phyloP scores from a whole-genome alignment of 2,329 filamentous ascomycete genomes.

The Atkinsonella hypoxylon region DNA sequence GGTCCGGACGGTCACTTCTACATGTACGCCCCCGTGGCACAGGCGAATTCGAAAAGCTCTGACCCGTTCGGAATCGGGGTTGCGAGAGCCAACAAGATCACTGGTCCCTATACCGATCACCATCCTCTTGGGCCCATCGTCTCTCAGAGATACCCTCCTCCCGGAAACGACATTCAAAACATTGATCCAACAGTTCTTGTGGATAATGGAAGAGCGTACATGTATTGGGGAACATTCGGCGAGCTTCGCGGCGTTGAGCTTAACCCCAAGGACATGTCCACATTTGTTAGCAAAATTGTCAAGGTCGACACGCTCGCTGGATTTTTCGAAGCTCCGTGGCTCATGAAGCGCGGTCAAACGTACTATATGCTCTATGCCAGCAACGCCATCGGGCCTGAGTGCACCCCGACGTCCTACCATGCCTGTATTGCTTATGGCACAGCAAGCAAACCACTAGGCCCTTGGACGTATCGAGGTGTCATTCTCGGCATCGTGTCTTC shows the following conservation, averaged over 20 bases:
- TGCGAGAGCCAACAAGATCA: background rate
- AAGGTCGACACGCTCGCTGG: background rate
- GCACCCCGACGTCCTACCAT: background rate
- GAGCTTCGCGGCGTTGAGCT: background rate
- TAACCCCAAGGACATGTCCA: background rate
- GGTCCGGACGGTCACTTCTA: background rate
- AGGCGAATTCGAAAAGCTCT: background rate
- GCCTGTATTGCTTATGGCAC: conserved; percentile 1
- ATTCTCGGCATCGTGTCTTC: conserved; percentile 1
- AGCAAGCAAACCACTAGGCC: background rate
- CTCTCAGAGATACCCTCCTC: background rate
- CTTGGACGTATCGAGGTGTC: background rate
- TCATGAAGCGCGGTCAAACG: background rate
- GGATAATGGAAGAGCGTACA: background rate
- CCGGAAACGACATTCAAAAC: background rate
- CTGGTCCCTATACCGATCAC: background rate
- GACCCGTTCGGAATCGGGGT: background rate
- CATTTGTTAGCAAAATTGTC: background rate
- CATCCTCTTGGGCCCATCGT: background rate
- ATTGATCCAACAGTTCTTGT: background rate
- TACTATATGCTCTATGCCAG: conserved; percentile 1
- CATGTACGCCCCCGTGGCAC: background rate
- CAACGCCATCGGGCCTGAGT: background rate
- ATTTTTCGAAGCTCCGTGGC: background rate
- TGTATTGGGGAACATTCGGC: conserved; percentile 1